Percentiles rank a stretch among this genome's conserved stretches.
phyloP scores from a whole-genome alignment of 208 protist genomes.

The Wallacemonas collosoma region DNA sequence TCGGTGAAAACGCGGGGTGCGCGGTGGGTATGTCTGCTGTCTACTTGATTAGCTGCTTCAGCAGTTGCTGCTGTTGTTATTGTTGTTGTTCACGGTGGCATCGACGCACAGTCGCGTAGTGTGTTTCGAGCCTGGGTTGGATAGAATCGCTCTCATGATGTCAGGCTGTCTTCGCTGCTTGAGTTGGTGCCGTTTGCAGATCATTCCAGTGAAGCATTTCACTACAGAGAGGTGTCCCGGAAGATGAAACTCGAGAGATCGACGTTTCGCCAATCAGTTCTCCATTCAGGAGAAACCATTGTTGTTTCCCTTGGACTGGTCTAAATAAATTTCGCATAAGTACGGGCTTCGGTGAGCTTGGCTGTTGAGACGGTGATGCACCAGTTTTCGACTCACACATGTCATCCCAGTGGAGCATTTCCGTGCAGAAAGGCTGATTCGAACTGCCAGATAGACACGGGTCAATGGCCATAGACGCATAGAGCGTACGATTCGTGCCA shows the following conservation, averaged over 20 bases:
- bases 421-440: constrained; percentile 40
- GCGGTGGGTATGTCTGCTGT: too few relatives aligned
- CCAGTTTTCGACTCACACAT: constrained; percentile 23
- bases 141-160: neutral
- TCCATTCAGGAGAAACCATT: constrained; percentile 1
- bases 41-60: too few relatives aligned
- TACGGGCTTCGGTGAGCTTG: neutral
- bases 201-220: constrained; percentile 17
- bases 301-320: neutral
- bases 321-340: constrained; percentile 8
- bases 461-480: constrained; percentile 5
- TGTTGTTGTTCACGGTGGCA: too few relatives aligned
- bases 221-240: constrained; percentile 1
- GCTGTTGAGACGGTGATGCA: neutral
- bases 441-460: constrained; percentile 1
- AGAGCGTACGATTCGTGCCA: neutral
- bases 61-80: too few relatives aligned
- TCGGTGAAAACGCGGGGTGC: too few relatives aligned
- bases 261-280: constrained; percentile 1
- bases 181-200: neutral
- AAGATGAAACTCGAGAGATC: neutral
- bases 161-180: neutral
- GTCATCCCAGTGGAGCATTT: constrained; percentile 66
- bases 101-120: too few relatives aligned
- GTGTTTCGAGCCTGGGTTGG: too few relatives aligned